These are phyloP conservation scores for Fusarium sacchari DNA, from an alignment of 2,329 filamentous ascomycete genomes.

Conservation along the genomic window DNA sequence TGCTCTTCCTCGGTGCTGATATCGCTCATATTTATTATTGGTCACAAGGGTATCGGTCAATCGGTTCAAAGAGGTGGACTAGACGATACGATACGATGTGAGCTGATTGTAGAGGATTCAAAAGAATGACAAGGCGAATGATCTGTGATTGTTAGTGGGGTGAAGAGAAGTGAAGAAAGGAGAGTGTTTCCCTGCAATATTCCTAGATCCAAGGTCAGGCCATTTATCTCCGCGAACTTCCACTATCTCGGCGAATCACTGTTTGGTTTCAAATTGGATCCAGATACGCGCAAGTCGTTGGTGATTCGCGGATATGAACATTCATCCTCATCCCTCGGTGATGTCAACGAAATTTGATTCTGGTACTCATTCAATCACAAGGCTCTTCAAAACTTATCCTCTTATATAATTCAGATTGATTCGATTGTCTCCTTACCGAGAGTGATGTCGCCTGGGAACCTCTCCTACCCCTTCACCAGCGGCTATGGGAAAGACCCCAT, in stretches of 20 bases:
- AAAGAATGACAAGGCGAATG: background rate
- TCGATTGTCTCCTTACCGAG: background rate
- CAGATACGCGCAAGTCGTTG: background rate
- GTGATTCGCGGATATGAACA: conserved; percentile 13
- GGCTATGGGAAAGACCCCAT: background rate
- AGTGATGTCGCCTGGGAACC: background rate
- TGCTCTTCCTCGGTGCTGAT: conserved; percentile 38
- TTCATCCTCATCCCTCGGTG: background rate
- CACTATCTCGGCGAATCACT: conserved; percentile 25
- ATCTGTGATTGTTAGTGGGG: conserved; percentile 3
- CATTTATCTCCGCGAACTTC: conserved; percentile 27
- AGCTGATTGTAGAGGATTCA: background rate
- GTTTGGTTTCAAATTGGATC: conserved; percentile 6
- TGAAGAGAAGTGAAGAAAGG: conserved; percentile 1
- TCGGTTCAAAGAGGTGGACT: background rate
- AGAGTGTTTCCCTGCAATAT: conserved; percentile 13
- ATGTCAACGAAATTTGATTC: background rate
- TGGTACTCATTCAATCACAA: background rate
- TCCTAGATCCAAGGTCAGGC: conserved; percentile 29
- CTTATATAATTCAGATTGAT: background rate
- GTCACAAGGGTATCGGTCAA: background rate
- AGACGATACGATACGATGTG: background rate
- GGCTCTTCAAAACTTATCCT: background rate
- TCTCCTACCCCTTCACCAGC: background rate
- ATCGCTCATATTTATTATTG: conserved; percentile 32